Percentiles rank a stretch among this genome's conserved stretches.
Evolutionary conservation across 2,329 filamentous ascomycete species (phyloP).

Genomic region (Fusarium setosum): DNA sequence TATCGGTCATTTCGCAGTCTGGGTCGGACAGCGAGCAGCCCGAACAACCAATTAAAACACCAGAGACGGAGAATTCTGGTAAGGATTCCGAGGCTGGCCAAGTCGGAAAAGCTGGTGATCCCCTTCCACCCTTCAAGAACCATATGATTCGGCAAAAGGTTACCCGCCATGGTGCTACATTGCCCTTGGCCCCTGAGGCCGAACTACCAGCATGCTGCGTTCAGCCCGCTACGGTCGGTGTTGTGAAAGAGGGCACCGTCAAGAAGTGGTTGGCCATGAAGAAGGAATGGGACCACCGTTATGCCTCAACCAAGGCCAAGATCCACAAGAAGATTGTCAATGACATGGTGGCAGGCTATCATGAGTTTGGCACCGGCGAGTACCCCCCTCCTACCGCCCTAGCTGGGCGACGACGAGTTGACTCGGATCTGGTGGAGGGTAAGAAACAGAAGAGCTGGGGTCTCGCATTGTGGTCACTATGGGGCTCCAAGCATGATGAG

Average conservation of each 20-base stretch:
- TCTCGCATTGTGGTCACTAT: slow-evolving; percentile 84
- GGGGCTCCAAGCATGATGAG: slow-evolving; percentile 91
- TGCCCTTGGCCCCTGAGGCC: slow-evolving; percentile 71
- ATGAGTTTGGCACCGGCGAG: slow-evolving; percentile 77
- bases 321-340: slow-evolving; percentile 79
- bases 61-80: slow-evolving; percentile 24
- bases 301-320: slow-evolving; percentile 73
- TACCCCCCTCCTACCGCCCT: slow-evolving; percentile 85
- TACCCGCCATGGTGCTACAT: slow-evolving; percentile 80
- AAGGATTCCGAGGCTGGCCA: slow-evolving; percentile 44
- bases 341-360: slow-evolving; percentile 78
- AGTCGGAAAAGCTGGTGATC: slow-evolving; percentile 90
- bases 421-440: slow-evolving; percentile 54
- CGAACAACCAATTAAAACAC: slow-evolving; percentile 33
- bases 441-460: slow-evolving; percentile 77
- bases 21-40: slow-evolving; percentile 49
- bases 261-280: slow-evolving; percentile 86
- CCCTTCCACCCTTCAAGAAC: slow-evolving; percentile 80
- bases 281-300: slow-evolving; percentile 78
- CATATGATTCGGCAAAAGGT: slow-evolving; percentile 95
- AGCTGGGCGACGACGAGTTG: slow-evolving; percentile 72
- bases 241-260: slow-evolving; percentile 83
- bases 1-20: slow-evolving; percentile 78
- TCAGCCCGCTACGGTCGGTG: slow-evolving; percentile 74
- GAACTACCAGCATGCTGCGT: slow-evolving; percentile 76